Base-by-base conservation (phyloP, 106 monocot genomes). In the Alisma plantagoaquatica region DNA sequence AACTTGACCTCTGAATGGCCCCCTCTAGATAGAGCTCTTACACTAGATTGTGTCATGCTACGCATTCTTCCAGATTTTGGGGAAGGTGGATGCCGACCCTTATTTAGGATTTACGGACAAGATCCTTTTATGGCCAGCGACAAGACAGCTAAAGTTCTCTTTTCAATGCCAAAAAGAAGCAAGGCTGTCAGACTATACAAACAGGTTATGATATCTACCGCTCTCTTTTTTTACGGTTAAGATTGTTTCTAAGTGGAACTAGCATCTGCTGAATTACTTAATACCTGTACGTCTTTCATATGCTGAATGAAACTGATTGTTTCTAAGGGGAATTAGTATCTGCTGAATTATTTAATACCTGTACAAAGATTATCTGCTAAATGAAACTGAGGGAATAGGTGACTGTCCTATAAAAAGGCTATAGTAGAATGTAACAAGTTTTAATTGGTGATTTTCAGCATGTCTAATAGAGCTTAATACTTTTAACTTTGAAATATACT, bases 91-190 rank as follows among this genome's bases (percentile, higher is more conserved):
- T 90, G 83, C 54, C 59, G 83, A 27, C 90, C 90, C 3, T 65
- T 90, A 46, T 77, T 90, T 49, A 66, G 90, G 27, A 77, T 90
- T 63, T 84, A 84, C 72, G 90, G 90, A 2, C 80, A 68, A 32
- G 90, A 90, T 75, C 83, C 90, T 10, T 55, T 80, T 14, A 50
- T 70, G 38, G 77, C 68, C 51, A 52, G 31, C 41, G 80, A 80
- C 43, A 59, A 33, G 27, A 74, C 75, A 28, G 71, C 90, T 2
- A 90, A 90, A 62, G 73, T 84, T 47, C 69, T 90, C 3, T 90
- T 83, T 32, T 76, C 90, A 23, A 90, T 68, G 22, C 76, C 76
- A 30, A 90, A 90, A 68, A 80, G 54, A 32, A 80, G 80, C 67
- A 83, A 80, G 48, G 30, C 44, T 23, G 60, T 84, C 35, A 73